Conservation (phyloP, 306 rosid genomes). For the Lupinus albus region DNA sequence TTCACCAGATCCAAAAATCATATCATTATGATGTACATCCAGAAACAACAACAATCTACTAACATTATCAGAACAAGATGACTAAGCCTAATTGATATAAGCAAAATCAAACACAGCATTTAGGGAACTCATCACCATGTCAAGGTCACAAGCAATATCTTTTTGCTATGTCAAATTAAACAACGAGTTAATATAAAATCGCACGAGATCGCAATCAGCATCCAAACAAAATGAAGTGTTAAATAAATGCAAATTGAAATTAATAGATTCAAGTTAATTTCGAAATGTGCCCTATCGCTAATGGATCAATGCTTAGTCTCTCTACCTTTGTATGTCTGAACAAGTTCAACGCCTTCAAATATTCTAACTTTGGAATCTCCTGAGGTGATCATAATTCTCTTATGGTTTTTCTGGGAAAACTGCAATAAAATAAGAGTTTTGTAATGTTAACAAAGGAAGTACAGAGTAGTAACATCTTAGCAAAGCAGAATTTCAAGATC, state of each 20-base stretch:
- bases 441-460: slow-evolving; percentile 26
- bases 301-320: background rate
- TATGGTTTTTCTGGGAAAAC: slow-evolving; percentile 62
- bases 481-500: slow-evolving; percentile 26
- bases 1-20: background rate
- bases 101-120: slow-evolving; percentile 1
- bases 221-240: background rate
- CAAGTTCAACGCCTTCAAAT: slow-evolving; percentile 64
- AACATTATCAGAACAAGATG: background rate
- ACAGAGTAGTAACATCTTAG: background rate
- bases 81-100: slow-evolving; percentile 2
- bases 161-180: slow-evolving; percentile 9
- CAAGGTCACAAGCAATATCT: background rate
- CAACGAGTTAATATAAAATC: background rate
- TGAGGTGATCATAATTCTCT: slow-evolving; percentile 72
- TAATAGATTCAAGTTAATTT: slow-evolving; percentile 1
- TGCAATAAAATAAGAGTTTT: slow-evolving; percentile 41
- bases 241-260: background rate
- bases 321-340: slow-evolving; percentile 72
- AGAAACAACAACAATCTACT: background rate
- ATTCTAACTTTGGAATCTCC: slow-evolving; percentile 83
- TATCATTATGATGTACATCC: background rate
- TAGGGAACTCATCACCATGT: background rate
- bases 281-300: background rate
- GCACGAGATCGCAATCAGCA: background rate